These are phyloP conservation scores for Boletus pseudopeckii DNA, from an alignment of 768 basidiomycete species.

Conservation along the genomic window DNA sequence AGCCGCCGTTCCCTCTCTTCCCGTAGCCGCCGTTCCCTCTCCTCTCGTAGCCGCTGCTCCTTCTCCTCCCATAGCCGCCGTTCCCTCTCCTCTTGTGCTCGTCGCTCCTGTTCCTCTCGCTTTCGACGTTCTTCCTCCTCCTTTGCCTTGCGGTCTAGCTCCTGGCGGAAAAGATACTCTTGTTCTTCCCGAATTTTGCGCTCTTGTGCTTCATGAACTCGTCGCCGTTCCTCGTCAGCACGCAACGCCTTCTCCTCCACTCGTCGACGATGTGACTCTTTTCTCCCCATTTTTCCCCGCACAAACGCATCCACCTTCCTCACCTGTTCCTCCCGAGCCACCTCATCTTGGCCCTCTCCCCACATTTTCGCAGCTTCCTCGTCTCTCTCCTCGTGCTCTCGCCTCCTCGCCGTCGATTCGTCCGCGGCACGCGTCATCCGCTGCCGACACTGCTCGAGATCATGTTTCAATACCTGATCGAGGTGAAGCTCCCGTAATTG, in stretches of 20 bases:
- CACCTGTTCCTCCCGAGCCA: conserved; percentile 10
- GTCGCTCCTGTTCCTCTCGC: conserved; percentile 13
- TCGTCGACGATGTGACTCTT: conserved; percentile 1
- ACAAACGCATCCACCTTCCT: conserved; percentile 22
- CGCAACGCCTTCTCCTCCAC: conserved; percentile 15
- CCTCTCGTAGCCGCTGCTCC: conserved; percentile 7
- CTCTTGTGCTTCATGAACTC: conserved; percentile 21
- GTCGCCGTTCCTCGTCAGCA: conserved; percentile 14
- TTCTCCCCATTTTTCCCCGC: conserved; percentile 4
- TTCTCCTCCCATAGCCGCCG: conserved; percentile 10
- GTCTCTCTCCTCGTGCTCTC: conserved; percentile 22
- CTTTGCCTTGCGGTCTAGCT: conserved; percentile 8
- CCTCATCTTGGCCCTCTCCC: conserved; percentile 14
- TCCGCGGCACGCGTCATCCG: conserved; percentile 21
- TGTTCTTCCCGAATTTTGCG: conserved; percentile 24
- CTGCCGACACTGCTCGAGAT: conserved; percentile 23
- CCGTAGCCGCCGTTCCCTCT: conserved; percentile 10
- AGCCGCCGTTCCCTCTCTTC: background rate
- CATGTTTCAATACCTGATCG: conserved; percentile 9
- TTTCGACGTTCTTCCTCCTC: conserved; percentile 12
- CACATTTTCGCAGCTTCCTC: conserved; percentile 15
- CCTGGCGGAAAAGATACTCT: conserved; percentile 10
- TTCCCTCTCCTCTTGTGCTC: conserved; percentile 2
- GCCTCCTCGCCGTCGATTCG: conserved; percentile 7
- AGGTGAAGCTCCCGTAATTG: conserved; percentile 19